phyloP scores from a whole-genome alignment of 2,329 filamentous ascomycete genomes.

The Dactylellina sp. region DNA sequence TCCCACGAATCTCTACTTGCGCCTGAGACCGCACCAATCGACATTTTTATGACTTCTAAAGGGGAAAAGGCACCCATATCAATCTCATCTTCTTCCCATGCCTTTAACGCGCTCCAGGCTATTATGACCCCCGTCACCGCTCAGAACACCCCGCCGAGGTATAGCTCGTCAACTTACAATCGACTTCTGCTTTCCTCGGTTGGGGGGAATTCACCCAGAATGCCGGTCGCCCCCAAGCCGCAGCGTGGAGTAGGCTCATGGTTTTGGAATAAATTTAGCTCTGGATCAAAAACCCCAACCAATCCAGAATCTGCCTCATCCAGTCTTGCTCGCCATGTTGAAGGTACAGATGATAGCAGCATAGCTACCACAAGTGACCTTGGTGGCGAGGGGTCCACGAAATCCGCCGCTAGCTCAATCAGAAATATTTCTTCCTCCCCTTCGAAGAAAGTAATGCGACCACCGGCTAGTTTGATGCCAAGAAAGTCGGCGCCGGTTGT shows the following conservation, averaged over 20 bases:
- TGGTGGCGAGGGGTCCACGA: constrained; percentile 16
- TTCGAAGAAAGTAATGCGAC: constrained; percentile 31
- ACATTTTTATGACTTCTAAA: constrained; percentile 43
- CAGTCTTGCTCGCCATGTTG: constrained; percentile 47
- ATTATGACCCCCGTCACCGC: constrained; percentile 54
- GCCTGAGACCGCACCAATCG: constrained; percentile 50
- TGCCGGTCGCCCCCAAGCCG: constrained; percentile 29
- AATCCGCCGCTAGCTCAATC: constrained; percentile 48
- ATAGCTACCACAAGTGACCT: constrained; percentile 35
- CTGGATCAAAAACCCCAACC: constrained; percentile 15
- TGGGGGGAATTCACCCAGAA: constrained; percentile 20
- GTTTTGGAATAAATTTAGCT: constrained; percentile 52
- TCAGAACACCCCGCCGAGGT: constrained; percentile 48
- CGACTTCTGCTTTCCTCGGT: constrained; percentile 48
- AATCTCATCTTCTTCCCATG: constrained; percentile 36
- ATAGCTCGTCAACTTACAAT: constrained; percentile 52
- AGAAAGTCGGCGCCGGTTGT: constrained; percentile 47
- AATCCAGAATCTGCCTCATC: constrained; percentile 41
- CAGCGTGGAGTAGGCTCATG: constrained; percentile 50
- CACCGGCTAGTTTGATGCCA: constrained; percentile 36
- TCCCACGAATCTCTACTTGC: constrained; percentile 53
- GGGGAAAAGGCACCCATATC: constrained; percentile 49
- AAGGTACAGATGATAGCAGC: constrained; percentile 52
- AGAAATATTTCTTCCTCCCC: constrained; percentile 43
- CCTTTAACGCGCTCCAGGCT: constrained; percentile 38